These are phyloP conservation scores for Byssothecium circinans DNA, from an alignment of 2,329 filamentous ascomycete genomes.

Conservation along the genomic window DNA sequence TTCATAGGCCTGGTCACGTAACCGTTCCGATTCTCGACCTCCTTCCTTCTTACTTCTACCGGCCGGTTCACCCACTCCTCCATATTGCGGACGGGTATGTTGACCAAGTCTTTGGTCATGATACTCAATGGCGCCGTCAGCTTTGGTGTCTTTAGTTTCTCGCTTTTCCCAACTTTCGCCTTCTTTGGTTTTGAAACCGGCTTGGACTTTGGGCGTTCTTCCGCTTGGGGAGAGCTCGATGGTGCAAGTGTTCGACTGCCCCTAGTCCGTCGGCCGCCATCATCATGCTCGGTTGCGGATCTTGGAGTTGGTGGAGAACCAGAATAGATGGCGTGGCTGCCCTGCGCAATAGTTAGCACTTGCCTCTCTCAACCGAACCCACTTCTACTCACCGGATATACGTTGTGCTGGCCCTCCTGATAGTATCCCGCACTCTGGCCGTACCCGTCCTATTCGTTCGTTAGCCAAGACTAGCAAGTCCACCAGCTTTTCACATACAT, in stretches of 20 bases:
- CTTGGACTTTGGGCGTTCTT: constrained; percentile 30
- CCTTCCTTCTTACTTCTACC: constrained; percentile 64
- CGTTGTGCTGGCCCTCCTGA: constrained; percentile 29
- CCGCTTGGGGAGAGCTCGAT: constrained; percentile 27
- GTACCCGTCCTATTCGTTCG: constrained; percentile 33
- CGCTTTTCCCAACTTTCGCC: constrained; percentile 47
- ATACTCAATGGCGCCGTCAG: constrained; percentile 70
- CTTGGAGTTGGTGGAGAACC: constrained; percentile 48
- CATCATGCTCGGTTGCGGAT: constrained; percentile 46
- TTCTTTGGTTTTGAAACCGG: constrained; percentile 46
- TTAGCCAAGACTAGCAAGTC: constrained; percentile 20
- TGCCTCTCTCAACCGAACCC: not conserved
- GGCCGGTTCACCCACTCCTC: constrained; percentile 75
- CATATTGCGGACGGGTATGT: constrained; percentile 74
- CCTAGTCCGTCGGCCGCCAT: constrained; percentile 44
- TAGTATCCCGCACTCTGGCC: constrained; percentile 30
- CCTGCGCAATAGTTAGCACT: constrained; percentile 27
- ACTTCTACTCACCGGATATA: constrained; percentile 26
- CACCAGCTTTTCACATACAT: constrained; percentile 26
- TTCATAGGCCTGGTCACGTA: constrained; percentile 95
- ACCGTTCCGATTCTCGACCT: constrained; percentile 71
- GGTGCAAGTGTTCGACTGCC: constrained; percentile 32
- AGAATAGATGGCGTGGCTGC: constrained; percentile 30
- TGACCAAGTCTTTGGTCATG: constrained; percentile 63
- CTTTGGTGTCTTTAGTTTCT: constrained; percentile 54